Conservation (phyloP, 805 yeast species). For the Ogataea pilisensis region DNA sequence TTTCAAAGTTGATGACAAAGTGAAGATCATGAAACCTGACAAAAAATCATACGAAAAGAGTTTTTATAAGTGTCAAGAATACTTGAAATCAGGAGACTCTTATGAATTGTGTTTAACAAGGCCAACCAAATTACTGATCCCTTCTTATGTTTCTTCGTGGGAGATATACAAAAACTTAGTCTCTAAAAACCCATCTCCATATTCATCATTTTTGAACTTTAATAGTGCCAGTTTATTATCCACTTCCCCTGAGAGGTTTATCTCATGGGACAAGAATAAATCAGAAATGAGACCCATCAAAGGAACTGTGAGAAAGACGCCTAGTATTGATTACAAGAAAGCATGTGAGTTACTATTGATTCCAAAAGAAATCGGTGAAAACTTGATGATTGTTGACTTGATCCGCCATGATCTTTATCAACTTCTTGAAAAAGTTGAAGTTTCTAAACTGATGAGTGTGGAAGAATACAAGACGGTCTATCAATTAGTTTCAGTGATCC, state of each 20-base stretch:
- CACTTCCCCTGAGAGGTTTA: conserved; percentile 91
- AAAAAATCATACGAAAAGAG: conserved; percentile 48
- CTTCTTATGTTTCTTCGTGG: conserved; percentile 59
- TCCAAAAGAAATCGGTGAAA: conserved; percentile 93
- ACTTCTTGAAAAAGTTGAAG: conserved; percentile 60
- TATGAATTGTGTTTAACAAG: conserved; percentile 91
- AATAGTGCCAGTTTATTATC: conserved; percentile 64
- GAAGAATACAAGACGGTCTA: conserved; percentile 91
- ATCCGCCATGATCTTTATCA: conserved; percentile 87
- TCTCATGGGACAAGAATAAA: conserved; percentile 60
- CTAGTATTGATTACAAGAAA: conserved; percentile 45
- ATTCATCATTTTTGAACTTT: conserved; percentile 74
- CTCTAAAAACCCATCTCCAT: conserved; percentile 84
- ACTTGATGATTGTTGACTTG: conserved; percentile 92
- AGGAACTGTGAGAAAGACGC: conserved; percentile 80
- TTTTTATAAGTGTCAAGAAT: conserved; percentile 62
- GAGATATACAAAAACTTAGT: conserved; percentile 71
- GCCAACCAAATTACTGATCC: conserved; percentile 57
- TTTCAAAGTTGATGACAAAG: conserved; percentile 6
- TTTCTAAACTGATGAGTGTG: conserved; percentile 78
- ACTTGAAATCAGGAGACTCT: conserved; percentile 76
- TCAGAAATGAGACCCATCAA: conserved; percentile 93
- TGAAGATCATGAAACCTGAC: conserved; percentile 45
- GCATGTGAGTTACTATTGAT: conserved; percentile 69
- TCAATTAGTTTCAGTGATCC: conserved; percentile 87